Conservation (phyloP, 768 basidiomycete species). For the Agrocybe pediades region DNA sequence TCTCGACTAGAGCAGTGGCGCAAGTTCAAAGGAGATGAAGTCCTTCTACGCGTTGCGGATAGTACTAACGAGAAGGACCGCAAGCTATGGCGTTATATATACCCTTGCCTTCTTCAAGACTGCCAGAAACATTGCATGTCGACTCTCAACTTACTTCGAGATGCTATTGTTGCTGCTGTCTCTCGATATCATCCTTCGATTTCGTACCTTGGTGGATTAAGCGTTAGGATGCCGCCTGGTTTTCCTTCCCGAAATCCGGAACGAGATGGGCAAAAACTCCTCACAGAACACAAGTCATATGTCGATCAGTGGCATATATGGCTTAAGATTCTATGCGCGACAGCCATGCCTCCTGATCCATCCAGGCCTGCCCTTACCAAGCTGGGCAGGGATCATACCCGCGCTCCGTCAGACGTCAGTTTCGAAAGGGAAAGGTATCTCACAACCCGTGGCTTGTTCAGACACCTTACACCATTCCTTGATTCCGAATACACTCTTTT, state of each 20-base stretch:
- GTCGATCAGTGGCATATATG: slow-evolving; percentile 84
- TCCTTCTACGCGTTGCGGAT: slow-evolving; percentile 70
- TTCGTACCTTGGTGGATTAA: slow-evolving; percentile 73
- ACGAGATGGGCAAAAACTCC: slow-evolving; percentile 51
- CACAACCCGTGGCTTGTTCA: slow-evolving; percentile 82
- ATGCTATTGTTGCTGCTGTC: slow-evolving; percentile 66
- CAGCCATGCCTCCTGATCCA: slow-evolving; percentile 65
- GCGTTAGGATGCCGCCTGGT: slow-evolving; percentile 50
- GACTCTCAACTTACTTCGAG: slow-evolving; percentile 56
- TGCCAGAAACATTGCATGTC: slow-evolving; percentile 51
- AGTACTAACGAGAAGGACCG: slow-evolving; percentile 69
- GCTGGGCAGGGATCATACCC: slow-evolving; percentile 65
- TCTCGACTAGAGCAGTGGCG: slow-evolving; percentile 70
- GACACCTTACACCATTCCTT: slow-evolving; percentile 84
- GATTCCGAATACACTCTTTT: slow-evolving; percentile 84
- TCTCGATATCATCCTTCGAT: slow-evolving; percentile 73
- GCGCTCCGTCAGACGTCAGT: slow-evolving; percentile 70
- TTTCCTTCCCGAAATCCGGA: slow-evolving; percentile 43
- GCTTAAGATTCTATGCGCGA: slow-evolving; percentile 86
- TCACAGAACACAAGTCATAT: slow-evolving; percentile 57
- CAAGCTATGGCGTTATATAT: slow-evolving; percentile 74
- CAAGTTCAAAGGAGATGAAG: slow-evolving; percentile 53
- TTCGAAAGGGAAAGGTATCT: slow-evolving; percentile 82
- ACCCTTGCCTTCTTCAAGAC: slow-evolving; percentile 61
- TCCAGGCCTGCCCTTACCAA: slow-evolving; percentile 54